phyloP scores from a whole-genome alignment of 2,329 filamentous ascomycete species.

The Emergomyces orientalis region DNA sequence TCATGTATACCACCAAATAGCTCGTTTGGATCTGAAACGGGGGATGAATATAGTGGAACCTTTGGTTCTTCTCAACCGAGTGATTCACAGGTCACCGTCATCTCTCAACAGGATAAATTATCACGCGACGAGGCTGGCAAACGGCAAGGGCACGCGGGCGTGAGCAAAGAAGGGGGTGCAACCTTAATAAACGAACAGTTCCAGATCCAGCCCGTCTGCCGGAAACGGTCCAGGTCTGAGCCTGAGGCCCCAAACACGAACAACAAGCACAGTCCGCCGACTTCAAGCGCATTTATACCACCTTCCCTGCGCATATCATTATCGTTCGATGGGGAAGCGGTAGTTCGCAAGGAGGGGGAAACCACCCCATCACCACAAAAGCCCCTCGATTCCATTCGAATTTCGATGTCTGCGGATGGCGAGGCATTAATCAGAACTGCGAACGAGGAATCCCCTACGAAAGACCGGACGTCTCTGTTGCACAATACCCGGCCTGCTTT shows the following conservation, averaged over 20 bases:
- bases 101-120: neutral
- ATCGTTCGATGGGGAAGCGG: constrained; percentile 34
- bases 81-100: neutral
- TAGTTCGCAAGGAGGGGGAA: constrained; percentile 31
- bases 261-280: constrained; percentile 3
- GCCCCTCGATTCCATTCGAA: constrained; percentile 49
- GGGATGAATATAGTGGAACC: no score
- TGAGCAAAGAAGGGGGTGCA: neutral
- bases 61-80: neutral
- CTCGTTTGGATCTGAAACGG: neutral
- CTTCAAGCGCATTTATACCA: constrained; percentile 14
- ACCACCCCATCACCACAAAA: constrained; percentile 35
- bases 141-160: neutral
- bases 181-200: neutral
- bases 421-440: constrained; percentile 75
- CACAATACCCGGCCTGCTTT: constrained; percentile 41
- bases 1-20: neutral
- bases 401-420: constrained; percentile 79
- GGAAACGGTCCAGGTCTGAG: constrained; percentile 30
- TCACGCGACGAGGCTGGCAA: neutral
- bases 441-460: constrained; percentile 56
- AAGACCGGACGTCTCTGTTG: constrained; percentile 42
- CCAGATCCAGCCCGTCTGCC: constrained; percentile 19
- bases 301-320: constrained; percentile 34
- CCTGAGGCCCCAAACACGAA: constrained; percentile 8